Evolutionary conservation across 169 alveolate species (phyloP).

Genomic region (Babesia bigemina): DNA sequence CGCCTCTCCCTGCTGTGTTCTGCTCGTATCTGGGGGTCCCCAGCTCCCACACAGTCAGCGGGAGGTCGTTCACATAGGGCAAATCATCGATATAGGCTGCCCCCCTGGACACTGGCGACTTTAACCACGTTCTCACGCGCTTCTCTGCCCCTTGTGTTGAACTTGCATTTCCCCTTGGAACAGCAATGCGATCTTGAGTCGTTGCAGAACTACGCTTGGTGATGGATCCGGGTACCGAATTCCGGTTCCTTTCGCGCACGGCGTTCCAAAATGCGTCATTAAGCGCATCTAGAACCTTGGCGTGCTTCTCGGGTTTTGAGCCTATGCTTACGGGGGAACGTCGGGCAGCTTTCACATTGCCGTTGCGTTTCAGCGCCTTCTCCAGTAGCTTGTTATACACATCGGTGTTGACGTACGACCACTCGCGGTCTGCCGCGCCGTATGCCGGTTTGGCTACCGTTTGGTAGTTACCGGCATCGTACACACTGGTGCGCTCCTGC

Average conservation of each 20-base stretch:
- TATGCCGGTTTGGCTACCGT: neutral
- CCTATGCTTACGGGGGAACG: neutral
- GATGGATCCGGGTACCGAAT: too few species aligned
- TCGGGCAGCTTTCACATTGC: neutral
- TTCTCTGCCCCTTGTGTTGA: too few species aligned
- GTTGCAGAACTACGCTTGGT: too few species aligned
- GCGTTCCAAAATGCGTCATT: too few species aligned
- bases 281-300: neutral
- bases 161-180: too few species aligned
- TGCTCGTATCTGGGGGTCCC: neutral
- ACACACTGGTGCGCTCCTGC: neutral
- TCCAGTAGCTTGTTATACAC: conserved; percentile 13
- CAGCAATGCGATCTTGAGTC: too few species aligned
- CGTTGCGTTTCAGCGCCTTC: conserved; percentile 10
- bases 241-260: too few species aligned
- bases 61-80: neutral
- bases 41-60: conserved; percentile 22
- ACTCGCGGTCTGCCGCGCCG: neutral
- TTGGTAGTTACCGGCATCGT: neutral
- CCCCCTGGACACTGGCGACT: too few species aligned
- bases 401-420: conserved; percentile 18
- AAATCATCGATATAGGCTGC: too few species aligned
- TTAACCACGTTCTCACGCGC: too few species aligned
- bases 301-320: neutral
- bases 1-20: too few species aligned